Evolutionary conservation across 2,329 filamentous ascomycete genomes (phyloP).

Genomic region (Pseudogymnoascus sp.): DNA sequence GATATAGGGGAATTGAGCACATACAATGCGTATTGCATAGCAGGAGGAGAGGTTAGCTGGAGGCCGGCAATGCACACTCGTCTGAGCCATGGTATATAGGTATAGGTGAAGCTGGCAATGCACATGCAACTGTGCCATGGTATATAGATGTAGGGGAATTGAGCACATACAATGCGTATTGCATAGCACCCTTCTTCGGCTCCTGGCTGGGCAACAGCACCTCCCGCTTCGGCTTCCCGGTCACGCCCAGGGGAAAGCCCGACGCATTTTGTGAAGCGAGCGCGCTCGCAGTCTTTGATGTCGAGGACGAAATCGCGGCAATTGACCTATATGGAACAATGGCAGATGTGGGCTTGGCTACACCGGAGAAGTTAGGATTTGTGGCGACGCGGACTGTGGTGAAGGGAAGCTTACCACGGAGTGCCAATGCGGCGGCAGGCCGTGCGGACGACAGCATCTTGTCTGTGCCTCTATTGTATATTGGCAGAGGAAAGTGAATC

Average conservation of each 20-base stretch:
- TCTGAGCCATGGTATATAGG: neutral
- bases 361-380: conserved; percentile 21
- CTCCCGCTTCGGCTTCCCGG: conserved; percentile 50
- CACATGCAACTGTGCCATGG: neutral
- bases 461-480: conserved; percentile 10
- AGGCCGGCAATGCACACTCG: too few species aligned
- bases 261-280: conserved; percentile 44
- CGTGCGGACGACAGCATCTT: conserved; percentile 36
- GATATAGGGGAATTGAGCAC: conserved; percentile 31
- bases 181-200: conserved; percentile 67
- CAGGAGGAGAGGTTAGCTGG: too few species aligned
- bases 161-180: conserved; percentile 73
- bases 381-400: conserved; percentile 11
- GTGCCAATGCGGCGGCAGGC: conserved; percentile 34
- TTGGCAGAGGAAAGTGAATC: neutral
- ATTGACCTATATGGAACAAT: conserved; percentile 56
- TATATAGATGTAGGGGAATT: neutral
- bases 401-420: conserved; percentile 31
- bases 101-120: neutral
- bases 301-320: conserved; percentile 56
- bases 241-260: conserved; percentile 42
- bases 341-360: conserved; percentile 58
- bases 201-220: conserved; percentile 72
- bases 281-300: conserved; percentile 53
- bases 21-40: conserved; percentile 79